phyloP scores from a whole-genome alignment of 805 yeast species.

The Saturnispora sanitii region DNA sequence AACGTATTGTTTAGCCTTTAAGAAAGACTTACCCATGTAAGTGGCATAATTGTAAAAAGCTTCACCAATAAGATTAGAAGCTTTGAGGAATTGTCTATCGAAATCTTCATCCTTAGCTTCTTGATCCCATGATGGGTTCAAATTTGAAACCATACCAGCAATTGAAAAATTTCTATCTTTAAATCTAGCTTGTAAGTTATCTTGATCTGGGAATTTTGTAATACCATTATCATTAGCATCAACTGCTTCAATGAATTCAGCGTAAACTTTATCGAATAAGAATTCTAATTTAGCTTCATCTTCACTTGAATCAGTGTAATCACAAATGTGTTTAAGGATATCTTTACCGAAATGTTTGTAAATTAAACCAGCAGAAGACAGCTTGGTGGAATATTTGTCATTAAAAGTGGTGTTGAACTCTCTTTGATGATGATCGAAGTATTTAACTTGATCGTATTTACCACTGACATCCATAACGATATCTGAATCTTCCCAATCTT shows the following conservation, averaged over 20 bases:
- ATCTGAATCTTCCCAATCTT: slow-evolving; percentile 76
- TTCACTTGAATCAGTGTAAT: slow-evolving; percentile 30
- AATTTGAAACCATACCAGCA: slow-evolving; percentile 64
- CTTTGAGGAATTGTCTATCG: slow-evolving; percentile 57
- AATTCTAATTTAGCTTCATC: slow-evolving; percentile 34
- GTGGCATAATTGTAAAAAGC: slow-evolving; percentile 61
- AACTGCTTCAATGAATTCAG: slow-evolving; percentile 78
- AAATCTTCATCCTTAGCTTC: slow-evolving; percentile 54
- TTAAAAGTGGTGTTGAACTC: slow-evolving; percentile 74
- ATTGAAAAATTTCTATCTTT: slow-evolving; percentile 64
- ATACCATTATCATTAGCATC: slow-evolving; percentile 97
- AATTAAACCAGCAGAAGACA: slow-evolving; percentile 88
- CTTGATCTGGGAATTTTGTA: slow-evolving; percentile 47
- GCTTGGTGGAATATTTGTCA: slow-evolving; percentile 55
- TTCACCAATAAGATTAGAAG: slow-evolving; percentile 74
- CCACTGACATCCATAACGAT: slow-evolving; percentile 95
- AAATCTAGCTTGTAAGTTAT: slow-evolving; percentile 51
- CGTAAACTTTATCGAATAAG: slow-evolving; percentile 69
- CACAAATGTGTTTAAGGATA: slow-evolving; percentile 46
- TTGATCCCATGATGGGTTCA: slow-evolving; percentile 82
- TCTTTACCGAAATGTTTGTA: slow-evolving; percentile 79
- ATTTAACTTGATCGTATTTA: slow-evolving; percentile 74
- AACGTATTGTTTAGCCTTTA: slow-evolving; percentile 80
- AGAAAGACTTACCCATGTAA: slow-evolving; percentile 76
- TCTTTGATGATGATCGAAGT: slow-evolving; percentile 94